Evolutionary conservation across 208 protist species (phyloP).

Genomic region (Acanthamoeba castellanii): DNA sequence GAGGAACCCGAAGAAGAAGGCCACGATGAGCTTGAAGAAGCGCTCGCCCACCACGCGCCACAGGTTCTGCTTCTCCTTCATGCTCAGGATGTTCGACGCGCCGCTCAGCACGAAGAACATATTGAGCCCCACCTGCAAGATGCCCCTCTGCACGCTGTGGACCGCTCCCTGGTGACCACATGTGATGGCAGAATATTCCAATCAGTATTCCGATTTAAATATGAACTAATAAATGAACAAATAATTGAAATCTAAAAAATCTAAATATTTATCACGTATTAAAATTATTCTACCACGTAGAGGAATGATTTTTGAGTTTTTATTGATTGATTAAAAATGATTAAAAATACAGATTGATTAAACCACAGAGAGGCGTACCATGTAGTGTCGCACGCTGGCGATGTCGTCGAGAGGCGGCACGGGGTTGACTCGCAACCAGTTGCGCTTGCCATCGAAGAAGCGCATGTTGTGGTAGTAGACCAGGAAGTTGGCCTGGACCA

Average conservation of each 20-base stretch:
- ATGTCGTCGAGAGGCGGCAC: conserved; percentile 11
- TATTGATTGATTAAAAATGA: no score
- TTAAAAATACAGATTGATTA: no score
- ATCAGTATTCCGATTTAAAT: background rate
- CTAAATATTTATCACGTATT: background rate
- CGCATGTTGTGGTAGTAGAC: conserved; percentile 69
- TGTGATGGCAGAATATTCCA: background rate
- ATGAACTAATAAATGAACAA: background rate
- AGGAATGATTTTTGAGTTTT: background rate
- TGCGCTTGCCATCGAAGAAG: conserved; percentile 60
- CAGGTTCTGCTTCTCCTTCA: conserved; percentile 66
- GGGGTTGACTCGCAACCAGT: conserved; percentile 31
- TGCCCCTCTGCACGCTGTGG: conserved; percentile 37
- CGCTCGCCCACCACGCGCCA: conserved; percentile 54
- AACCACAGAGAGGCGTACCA: background rate
- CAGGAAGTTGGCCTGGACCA: conserved; percentile 60
- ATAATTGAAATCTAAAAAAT: background rate
- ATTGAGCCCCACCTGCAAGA: conserved; percentile 36
- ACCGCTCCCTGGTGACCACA: background rate
- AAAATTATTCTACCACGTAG: background rate
- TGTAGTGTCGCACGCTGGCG: background rate
- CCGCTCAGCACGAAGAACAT: conserved; percentile 56
- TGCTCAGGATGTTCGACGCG: conserved; percentile 54
- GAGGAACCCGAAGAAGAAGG: conserved; percentile 57
- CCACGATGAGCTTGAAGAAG: conserved; percentile 66